Evolutionary conservation across 768 basidiomycete species (phyloP).

Genomic region (Lactarius vividus): DNA sequence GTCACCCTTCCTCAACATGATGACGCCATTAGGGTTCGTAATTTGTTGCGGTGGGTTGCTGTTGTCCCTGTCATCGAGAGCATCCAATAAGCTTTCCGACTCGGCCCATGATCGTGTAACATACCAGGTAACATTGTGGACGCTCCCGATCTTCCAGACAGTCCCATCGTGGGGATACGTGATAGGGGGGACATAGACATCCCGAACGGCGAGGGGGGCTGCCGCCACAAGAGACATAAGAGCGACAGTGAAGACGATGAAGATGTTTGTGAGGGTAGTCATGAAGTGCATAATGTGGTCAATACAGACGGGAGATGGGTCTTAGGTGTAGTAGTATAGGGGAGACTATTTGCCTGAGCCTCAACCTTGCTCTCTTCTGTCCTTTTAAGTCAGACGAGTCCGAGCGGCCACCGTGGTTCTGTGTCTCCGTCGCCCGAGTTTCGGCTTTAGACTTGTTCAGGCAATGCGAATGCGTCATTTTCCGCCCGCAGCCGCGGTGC

Average conservation of each 20-base stretch:
- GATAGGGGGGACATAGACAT: slow-evolving; percentile 34
- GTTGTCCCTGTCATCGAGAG: background rate
- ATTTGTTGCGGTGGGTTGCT: slow-evolving; percentile 25
- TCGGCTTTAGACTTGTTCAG: background rate
- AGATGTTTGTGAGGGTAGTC: slow-evolving; percentile 4
- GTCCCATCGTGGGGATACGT: slow-evolving; percentile 29
- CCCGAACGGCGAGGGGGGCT: slow-evolving; percentile 17
- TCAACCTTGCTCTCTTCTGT: background rate
- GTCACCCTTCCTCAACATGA: background rate
- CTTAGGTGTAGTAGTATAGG: background rate
- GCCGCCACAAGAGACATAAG: slow-evolving; percentile 4
- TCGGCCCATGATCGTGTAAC: slow-evolving; percentile 9
- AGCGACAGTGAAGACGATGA: background rate
- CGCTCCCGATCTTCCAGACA: slow-evolving; percentile 30
- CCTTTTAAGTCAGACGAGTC: background rate
- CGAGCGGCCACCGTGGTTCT: background rate
- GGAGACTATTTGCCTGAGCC: background rate
- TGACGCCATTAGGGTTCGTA: slow-evolving; percentile 28
- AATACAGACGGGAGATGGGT: background rate
- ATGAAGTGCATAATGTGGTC: slow-evolving; percentile 13
- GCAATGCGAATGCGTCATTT: background rate
- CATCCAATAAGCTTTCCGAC: background rate
- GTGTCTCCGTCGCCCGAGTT: background rate
- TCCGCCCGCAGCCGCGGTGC: background rate
- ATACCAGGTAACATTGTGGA: slow-evolving; percentile 35